phyloP scores from a whole-genome alignment of 2,329 filamentous ascomycete species.

The Sphaerulina musiva region DNA sequence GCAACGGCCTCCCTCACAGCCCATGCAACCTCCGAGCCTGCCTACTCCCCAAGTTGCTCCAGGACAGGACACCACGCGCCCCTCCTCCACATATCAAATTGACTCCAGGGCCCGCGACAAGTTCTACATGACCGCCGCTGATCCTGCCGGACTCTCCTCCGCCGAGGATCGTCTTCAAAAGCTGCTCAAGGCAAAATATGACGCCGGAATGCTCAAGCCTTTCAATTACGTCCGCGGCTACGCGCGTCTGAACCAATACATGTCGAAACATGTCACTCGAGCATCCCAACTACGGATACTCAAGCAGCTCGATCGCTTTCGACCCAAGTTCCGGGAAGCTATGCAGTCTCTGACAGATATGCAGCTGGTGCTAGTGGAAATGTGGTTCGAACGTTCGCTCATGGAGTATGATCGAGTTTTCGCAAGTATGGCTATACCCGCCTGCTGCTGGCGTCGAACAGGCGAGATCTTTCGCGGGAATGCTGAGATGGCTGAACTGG shows the following conservation, averaged over 20 bases:
- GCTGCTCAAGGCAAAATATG: slow-evolving; percentile 88
- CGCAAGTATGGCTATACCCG: slow-evolving; percentile 96
- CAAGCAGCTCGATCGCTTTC: slow-evolving; percentile 82
- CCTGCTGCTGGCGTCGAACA: slow-evolving; percentile 93
- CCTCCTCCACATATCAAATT: slow-evolving; percentile 55
- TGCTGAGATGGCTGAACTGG: slow-evolving; percentile 96
- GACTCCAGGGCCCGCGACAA: slow-evolving; percentile 67
- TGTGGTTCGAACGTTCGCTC: slow-evolving; percentile 96
- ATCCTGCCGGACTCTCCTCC: slow-evolving; percentile 77
- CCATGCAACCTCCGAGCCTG: slow-evolving; percentile 6
- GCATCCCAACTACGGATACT: slow-evolving; percentile 84
- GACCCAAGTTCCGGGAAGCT: slow-evolving; percentile 92
- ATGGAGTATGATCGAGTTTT: slow-evolving; percentile 99
- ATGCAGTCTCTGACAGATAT: slow-evolving; percentile 89
- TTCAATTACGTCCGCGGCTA: slow-evolving; percentile 99
- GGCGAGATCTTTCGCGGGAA: slow-evolving; percentile 97
- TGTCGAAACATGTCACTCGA: slow-evolving; percentile 79
- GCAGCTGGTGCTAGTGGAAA: slow-evolving; percentile 89
- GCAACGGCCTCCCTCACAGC: slow-evolving; percentile 1
- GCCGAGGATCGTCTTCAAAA: slow-evolving; percentile 95
- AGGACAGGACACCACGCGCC: slow-evolving; percentile 54
- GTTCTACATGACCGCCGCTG: slow-evolving; percentile 94
- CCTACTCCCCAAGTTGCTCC: slow-evolving; percentile 32
- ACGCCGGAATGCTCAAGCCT: slow-evolving; percentile 86
- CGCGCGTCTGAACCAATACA: slow-evolving; percentile 78